Percentiles rank a stretch among this genome's conserved stretches.
These are phyloP conservation scores for Saccharomycopsis amapae DNA, from an alignment of 805 yeast genomes.

Conservation along the genomic window DNA sequence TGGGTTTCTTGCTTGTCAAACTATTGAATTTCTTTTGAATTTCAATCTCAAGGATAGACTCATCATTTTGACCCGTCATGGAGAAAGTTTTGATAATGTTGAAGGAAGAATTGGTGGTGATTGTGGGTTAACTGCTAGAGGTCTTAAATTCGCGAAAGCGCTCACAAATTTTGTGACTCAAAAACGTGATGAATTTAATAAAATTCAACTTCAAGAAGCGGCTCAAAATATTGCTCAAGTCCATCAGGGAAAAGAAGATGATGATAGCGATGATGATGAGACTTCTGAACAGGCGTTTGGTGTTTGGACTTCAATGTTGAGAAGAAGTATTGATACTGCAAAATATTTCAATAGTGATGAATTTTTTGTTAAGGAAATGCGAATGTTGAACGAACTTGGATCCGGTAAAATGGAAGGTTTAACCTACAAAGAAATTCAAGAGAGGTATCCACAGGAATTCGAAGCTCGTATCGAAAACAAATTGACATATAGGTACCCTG, in stretches of 20 bases:
- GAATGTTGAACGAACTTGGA: conserved; percentile 89
- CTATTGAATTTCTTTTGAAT: conserved; percentile 80
- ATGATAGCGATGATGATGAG: conserved; percentile 18
- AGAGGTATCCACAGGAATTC: conserved; percentile 68
- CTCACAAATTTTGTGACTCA: conserved; percentile 65
- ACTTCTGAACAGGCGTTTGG: conserved; percentile 40
- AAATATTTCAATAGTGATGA: conserved; percentile 63
- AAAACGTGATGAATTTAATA: conserved; percentile 64
- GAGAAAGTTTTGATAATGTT: conserved; percentile 83
- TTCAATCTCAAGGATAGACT: conserved; percentile 86
- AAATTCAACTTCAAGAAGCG: conserved; percentile 49
- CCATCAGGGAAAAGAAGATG: background rate
- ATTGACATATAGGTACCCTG: conserved; percentile 86
- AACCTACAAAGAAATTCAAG: conserved; percentile 83
- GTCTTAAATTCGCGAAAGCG: conserved; percentile 64
- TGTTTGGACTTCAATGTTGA: conserved; percentile 89
- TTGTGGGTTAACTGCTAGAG: conserved; percentile 74
- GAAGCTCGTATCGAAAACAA: conserved; percentile 69
- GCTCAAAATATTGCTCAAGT: conserved; percentile 31
- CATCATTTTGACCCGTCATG: conserved; percentile 93
- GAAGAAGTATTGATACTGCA: conserved; percentile 72
- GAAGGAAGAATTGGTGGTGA: conserved; percentile 90
- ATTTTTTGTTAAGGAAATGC: conserved; percentile 78
- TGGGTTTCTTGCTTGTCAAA: conserved; percentile 85
- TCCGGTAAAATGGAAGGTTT: conserved; percentile 89